Base-by-base conservation (phyloP, 148 eudicot species). In the Pouteria glomerata region DNA sequence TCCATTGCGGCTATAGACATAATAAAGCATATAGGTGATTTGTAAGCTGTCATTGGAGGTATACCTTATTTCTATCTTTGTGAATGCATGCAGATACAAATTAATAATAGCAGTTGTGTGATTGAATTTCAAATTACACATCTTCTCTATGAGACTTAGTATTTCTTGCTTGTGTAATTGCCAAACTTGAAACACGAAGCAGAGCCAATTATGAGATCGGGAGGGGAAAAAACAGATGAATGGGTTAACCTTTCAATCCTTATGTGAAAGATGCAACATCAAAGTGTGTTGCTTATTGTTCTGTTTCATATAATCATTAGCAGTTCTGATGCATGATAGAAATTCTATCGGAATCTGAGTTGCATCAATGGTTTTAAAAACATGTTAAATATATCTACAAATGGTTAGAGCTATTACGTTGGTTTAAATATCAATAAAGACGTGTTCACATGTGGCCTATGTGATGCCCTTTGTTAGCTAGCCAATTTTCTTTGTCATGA, bases 81-180 rank as follows among this genome's bases (percentile, higher is more conserved):
- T 42, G 26, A 1, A 30, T 24, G 42, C 34, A 1, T 61, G 35
- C 26, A 23, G 27, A 12, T 63, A 41, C 18, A 63, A 12, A 63
- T 39, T 41, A 39, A 3, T 63, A 19, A 34, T 41, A 12, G 51
- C 30, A 39, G 5, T 61, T 19, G 24, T 21, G 13, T 24, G 8
- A n/a, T 4, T 70, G 8, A 14, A 27, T 26, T 13, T 27, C 19
- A 14, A 27, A 10, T 23, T 41, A 27, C 3, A 19, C 5, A 69
- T 26, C 61, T 69, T 55, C 30, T 56, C 21, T 39, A 19, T 41
- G 18, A 24, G 11, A 10, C 3, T 34, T 29, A 51, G 41, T 6
- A 47, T 68, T 51, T 68, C 69, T 53, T 53, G 60, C 19, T 14
- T 34, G 37, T 37, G 56, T 69, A 44, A 6, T 53, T 33, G 44